Conservation (phyloP, 495 filamentous ascomycete species). For the Aspergillus nidulans region DNA sequence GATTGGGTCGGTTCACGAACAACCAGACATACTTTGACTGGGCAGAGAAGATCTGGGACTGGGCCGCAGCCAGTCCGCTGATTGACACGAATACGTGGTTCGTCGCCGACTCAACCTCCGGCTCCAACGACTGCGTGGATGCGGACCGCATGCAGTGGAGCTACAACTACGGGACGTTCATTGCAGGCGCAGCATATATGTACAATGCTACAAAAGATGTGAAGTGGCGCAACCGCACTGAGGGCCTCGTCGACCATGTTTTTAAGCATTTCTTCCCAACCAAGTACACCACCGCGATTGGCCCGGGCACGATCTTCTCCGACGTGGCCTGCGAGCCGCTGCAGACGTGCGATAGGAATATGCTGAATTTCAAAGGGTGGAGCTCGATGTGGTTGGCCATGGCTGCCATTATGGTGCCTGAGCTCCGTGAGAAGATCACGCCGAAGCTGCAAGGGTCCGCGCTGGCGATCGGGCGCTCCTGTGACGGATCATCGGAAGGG, state of each 20-base stretch:
- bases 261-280: conserved; percentile 50
- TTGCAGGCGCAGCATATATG: conserved; percentile 63
- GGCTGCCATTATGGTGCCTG: conserved; percentile 56
- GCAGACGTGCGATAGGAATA: conserved; percentile 59
- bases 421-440: conserved; percentile 53
- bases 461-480: conserved; percentile 59
- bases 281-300: conserved; percentile 17
- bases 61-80: conserved; percentile 50
- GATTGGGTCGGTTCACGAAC: conserved; percentile 60
- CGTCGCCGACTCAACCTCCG: conserved; percentile 54
- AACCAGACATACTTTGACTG: conserved; percentile 60
- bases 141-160: conserved; percentile 58
- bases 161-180: conserved; percentile 63
- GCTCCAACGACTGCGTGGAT: conserved; percentile 48
- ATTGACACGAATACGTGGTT: conserved; percentile 45
- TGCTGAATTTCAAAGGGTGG: conserved; percentile 73
- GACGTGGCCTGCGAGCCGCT: conserved; percentile 70
- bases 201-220: conserved; percentile 50
- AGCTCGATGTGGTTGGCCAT: conserved; percentile 70
- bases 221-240: conserved; percentile 50
- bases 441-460: conserved; percentile 59
- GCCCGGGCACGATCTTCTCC: conserved; percentile 45
- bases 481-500: conserved; percentile 44
- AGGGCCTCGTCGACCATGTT: conserved; percentile 49
- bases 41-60: conserved; percentile 60